Evolutionary conservation across 2,329 filamentous ascomycete genomes (phyloP).

Genomic region (Apiospora hydei): DNA sequence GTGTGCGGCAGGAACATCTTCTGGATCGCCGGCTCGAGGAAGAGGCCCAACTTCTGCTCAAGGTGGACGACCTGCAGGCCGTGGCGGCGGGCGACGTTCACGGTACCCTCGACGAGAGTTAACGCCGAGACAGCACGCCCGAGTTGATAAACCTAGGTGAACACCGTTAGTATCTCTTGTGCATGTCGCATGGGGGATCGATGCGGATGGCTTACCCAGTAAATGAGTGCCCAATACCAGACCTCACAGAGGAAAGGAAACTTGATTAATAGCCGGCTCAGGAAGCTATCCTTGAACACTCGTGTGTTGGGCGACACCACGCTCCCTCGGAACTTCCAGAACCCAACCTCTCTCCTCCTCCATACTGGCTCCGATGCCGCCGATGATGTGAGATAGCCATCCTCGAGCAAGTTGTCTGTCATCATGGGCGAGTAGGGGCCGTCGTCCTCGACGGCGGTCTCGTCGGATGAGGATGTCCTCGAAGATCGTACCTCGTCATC

Average conservation of each 20-base stretch:
- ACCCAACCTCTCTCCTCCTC: slow-evolving; percentile 31
- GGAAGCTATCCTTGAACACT: slow-evolving; percentile 63
- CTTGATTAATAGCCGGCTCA: slow-evolving; percentile 69
- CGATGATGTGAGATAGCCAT: slow-evolving; percentile 39
- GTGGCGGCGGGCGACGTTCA: slow-evolving; percentile 72
- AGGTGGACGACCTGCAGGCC: slow-evolving; percentile 71
- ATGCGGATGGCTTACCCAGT: slow-evolving; percentile 65
- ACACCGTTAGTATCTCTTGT: background rate
- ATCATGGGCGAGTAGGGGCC: slow-evolving; percentile 29
- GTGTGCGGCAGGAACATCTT: slow-evolving; percentile 56
- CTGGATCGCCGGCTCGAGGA: slow-evolving; percentile 64
- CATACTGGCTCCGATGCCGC: slow-evolving; percentile 38
- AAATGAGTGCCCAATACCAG: slow-evolving; percentile 80
- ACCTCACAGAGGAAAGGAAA: slow-evolving; percentile 77
- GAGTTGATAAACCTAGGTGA: slow-evolving; percentile 73
- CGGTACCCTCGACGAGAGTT: slow-evolving; percentile 71
- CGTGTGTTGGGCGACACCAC: slow-evolving; percentile 68
- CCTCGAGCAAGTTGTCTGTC: slow-evolving; percentile 57
- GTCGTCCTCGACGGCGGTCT: slow-evolving; percentile 2
- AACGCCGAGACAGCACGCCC: slow-evolving; percentile 76
- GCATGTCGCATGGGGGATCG: background rate
- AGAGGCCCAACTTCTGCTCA: slow-evolving; percentile 70
- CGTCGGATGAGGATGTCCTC: slow-evolving; percentile 17
- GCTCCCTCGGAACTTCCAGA: slow-evolving; percentile 53
- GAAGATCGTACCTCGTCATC: slow-evolving; percentile 1